Evolutionary conservation across 805 yeast species (phyloP), one percentile per base, ranked within the genome.

Genomic region (Metschnikowia arizonensis): DNA sequence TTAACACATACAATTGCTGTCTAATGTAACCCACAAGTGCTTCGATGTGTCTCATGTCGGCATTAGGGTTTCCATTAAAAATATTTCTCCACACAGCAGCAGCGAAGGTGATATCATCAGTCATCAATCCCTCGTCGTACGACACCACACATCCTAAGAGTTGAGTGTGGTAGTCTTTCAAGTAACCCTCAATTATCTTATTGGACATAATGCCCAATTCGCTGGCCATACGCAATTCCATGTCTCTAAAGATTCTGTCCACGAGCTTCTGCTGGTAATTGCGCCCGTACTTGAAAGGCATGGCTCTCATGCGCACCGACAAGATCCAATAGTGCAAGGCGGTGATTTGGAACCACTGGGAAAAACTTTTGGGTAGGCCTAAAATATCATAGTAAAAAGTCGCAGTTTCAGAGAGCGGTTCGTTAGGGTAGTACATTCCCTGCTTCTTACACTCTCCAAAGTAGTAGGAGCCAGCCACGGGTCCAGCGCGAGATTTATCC

Each of bases 321-420:
- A 93, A 73, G 59, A 93, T 82, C 99, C 99, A 93, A 48, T 87
- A 81, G 64, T 93, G 99, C 54, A 93, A 73, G 1, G 84, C 73
- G 5, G 96, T 86, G 50, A 93, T 85, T 66, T 91, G 98, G 64
- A 84, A 91, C 96, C 97, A 91, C 64, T 89, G 95, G n/a, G 91
- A 81, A 60, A 91, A 90, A 0, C 97, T 84, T 60, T 78, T 75
- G 29, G 96, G 96, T 58, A 93, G 70, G 21, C 79, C 83, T 46
- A 93, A 69, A 10, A 90, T 85, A 44, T 87, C 85, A 61, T 88
- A 93, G 74, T 88, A 93, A 61, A 88, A 93, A 44, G 70, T 72
- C 1, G 97, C 96, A 4, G 86, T 77, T 15, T 78, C 81, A 3
- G 86, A 77, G 33, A 86, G 68, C 31, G 79, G 82, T 59, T 84